A percentile compares a stretch with the other conserved stretches of the same genome.
These are phyloP conservation scores for Amylocarpus encephaloides DNA, from an alignment of 2,329 filamentous ascomycete species.

Conservation along the genomic window DNA sequence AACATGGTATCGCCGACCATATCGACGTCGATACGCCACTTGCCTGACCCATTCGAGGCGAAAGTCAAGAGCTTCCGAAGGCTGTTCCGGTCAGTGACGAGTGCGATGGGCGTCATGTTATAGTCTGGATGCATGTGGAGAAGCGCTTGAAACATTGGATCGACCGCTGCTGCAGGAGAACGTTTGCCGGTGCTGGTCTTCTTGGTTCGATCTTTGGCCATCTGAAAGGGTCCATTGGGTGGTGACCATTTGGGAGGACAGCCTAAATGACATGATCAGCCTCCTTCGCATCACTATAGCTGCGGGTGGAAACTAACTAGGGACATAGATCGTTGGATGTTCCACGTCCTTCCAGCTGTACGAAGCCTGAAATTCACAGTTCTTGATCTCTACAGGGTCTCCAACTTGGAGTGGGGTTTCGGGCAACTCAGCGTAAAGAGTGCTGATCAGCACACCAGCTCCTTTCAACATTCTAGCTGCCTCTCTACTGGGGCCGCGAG, in stretches of 20 bases:
- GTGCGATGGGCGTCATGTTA: constrained; percentile 19
- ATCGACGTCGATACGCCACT: constrained; percentile 31
- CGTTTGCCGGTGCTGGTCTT: constrained; percentile 29
- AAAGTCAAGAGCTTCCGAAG: constrained; percentile 29
- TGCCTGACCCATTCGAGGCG: constrained; percentile 15
- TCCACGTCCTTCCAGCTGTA: constrained; percentile 19
- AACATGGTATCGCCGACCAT: constrained; percentile 32
- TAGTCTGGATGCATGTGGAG: constrained; percentile 19
- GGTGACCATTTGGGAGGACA: constrained; percentile 13
- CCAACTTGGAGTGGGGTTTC: too few species aligned
- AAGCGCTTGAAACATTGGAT: constrained; percentile 25
- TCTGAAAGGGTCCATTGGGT: constrained; percentile 17
- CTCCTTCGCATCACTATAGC: not conserved
- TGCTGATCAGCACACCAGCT: too few species aligned
- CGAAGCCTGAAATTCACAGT: constrained; percentile 19
- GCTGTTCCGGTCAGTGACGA: constrained; percentile 30
- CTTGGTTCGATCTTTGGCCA: constrained; percentile 19
- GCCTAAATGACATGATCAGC: constrained; percentile 6
- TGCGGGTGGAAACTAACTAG: constrained; percentile 11
- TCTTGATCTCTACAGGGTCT: constrained; percentile 7
- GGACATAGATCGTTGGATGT: constrained; percentile 19
- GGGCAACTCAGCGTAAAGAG: too few species aligned
- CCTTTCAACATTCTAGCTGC: too few species aligned
- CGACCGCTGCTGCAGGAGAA: constrained; percentile 24
- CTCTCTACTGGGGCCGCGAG: too few species aligned